Percentiles rank a stretch among this genome's conserved stretches.
phyloP scores from a whole-genome alignment of 1,139 yeast genomes.

The Wickerhamomyces sp. region DNA sequence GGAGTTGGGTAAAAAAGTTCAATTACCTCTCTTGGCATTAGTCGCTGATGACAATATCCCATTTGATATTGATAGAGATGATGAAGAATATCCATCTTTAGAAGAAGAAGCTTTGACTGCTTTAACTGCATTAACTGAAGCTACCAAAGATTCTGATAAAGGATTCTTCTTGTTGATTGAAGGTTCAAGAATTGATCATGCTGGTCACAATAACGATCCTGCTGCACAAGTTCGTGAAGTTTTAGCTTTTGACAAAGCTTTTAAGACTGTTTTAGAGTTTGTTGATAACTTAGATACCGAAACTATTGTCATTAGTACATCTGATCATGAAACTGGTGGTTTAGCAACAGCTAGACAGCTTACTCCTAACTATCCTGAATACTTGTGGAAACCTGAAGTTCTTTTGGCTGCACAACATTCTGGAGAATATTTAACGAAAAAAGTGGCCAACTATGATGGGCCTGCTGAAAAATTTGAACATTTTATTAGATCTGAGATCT shows the following conservation, averaged over 20 bases:
- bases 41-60: constrained; percentile 74
- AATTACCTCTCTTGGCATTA: constrained; percentile 68
- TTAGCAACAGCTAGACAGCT: constrained; percentile 73
- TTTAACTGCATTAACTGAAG: constrained; percentile 54
- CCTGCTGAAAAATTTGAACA: constrained; percentile 26
- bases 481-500: constrained; percentile 46
- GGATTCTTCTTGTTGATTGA: constrained; percentile 82
- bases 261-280: constrained; percentile 60
- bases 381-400: constrained; percentile 75
- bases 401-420: constrained; percentile 63
- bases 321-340: constrained; percentile 94
- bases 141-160: constrained; percentile 61
- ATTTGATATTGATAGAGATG: constrained; percentile 69
- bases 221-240: constrained; percentile 82
- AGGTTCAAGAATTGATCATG: constrained; percentile 89
- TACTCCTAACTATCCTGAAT: constrained; percentile 52
- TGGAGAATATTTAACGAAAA: constrained; percentile 55
- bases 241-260: constrained; percentile 71
- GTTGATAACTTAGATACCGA: constrained; percentile 61
- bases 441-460: constrained; percentile 31
- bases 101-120: constrained; percentile 73
- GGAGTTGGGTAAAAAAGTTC: constrained; percentile 51
- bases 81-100: constrained; percentile 57
- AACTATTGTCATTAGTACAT: constrained; percentile 70
- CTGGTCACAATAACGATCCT: constrained; percentile 87